Evolutionary conservation across 2,329 filamentous ascomycete species (phyloP).

Genomic region (Geosmithia flava): DNA sequence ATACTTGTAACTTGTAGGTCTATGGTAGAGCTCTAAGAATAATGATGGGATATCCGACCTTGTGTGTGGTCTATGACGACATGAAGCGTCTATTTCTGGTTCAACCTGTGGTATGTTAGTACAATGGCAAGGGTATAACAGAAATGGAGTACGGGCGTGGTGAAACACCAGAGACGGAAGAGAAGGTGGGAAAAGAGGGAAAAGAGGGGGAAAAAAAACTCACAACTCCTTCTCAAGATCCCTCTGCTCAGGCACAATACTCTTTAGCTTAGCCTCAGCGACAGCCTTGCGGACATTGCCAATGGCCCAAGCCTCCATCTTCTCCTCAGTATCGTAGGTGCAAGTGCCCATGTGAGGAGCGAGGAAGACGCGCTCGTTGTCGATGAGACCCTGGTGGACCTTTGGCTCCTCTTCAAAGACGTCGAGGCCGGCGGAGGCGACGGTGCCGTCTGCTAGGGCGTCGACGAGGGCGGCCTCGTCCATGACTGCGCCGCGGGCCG

Average conservation of each 20-base stretch:
- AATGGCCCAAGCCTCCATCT: conserved; percentile 68
- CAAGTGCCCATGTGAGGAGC: conserved; percentile 81
- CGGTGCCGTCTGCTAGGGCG: conserved; percentile 57
- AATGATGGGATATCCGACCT: no score
- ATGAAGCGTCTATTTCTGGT: background rate
- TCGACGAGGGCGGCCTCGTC: conserved; percentile 69
- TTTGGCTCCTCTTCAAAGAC: conserved; percentile 75
- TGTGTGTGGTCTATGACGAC: no score
- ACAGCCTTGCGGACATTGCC: conserved; percentile 55
- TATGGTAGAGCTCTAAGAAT: no score
- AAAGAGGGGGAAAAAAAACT: background rate
- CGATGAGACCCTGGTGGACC: conserved; percentile 59
- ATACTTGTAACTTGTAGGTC: no score
- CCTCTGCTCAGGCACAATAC: conserved; percentile 60
- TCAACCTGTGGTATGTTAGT: background rate
- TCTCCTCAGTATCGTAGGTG: conserved; percentile 52
- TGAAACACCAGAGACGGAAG: background rate
- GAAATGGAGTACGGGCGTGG: background rate
- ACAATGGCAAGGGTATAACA: background rate
- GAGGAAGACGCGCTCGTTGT: conserved; percentile 60
- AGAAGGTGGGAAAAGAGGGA: background rate
- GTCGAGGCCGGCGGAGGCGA: conserved; percentile 62
- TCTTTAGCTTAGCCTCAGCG: conserved; percentile 48
- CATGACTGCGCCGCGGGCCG: conserved; percentile 70
- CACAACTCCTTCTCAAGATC: conserved; percentile 9